phyloP scores from a whole-genome alignment of 805 yeast species.

The Schwanniomyces vanrijiae region DNA sequence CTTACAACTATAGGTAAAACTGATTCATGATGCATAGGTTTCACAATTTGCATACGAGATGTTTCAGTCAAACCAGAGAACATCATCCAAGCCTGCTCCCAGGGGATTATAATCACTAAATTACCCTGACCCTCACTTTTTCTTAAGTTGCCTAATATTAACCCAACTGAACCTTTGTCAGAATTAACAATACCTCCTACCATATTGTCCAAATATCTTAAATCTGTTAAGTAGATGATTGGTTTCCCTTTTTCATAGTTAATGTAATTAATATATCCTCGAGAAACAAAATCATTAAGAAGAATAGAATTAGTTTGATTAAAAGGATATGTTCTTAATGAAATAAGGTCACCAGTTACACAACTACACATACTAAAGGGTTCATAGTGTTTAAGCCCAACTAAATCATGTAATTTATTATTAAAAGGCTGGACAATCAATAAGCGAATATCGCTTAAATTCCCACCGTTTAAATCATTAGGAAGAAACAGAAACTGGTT shows the following conservation, averaged over 20 bases:
- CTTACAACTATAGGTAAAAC: conserved; percentile 19
- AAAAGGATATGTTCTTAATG: conserved; percentile 24
- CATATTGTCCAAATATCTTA: conserved; percentile 47
- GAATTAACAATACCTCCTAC: conserved; percentile 35
- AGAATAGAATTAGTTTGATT: conserved; percentile 30
- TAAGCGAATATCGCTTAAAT: neutral
- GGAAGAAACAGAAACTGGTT: conserved; percentile 25
- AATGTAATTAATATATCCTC: conserved; percentile 25
- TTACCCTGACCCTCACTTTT: conserved; percentile 49
- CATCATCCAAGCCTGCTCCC: conserved; percentile 18
- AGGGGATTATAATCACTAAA: conserved; percentile 29
- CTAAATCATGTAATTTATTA: neutral
- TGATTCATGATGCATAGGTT: neutral
- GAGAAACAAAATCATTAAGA: conserved; percentile 22
- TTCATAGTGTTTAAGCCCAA: neutral
- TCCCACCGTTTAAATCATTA: conserved; percentile 6
- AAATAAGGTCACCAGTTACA: conserved; percentile 11
- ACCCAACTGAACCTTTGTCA: conserved; percentile 27
- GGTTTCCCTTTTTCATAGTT: conserved; percentile 10
- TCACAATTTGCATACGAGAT: neutral
- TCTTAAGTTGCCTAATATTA: conserved; percentile 37
- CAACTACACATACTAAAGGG: conserved; percentile 1
- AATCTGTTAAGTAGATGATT: conserved; percentile 34
- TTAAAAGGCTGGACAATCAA: neutral
- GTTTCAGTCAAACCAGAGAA: neutral